phyloP scores from a whole-genome alignment of 805 yeast genomes.

The Suhomyces faveliae region DNA sequence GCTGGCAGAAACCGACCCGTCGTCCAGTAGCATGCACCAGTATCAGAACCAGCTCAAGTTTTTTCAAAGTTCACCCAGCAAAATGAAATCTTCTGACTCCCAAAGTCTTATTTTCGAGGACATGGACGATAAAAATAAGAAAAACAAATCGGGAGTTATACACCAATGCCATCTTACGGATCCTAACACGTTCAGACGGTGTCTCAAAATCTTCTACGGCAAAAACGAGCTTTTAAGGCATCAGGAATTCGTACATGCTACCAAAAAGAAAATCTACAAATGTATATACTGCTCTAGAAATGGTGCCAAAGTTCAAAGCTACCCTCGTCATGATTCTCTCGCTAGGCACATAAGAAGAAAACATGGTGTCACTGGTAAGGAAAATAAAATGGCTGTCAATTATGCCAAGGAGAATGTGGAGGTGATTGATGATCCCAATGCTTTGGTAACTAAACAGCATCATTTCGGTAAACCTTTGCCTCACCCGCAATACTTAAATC shows the following conservation, averaged over 20 bases:
- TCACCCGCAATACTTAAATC: conserved; percentile 29
- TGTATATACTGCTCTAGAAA: conserved; percentile 39
- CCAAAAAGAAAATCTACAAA: conserved; percentile 40
- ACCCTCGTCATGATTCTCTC: conserved; percentile 44
- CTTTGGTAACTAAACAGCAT: conserved; percentile 9
- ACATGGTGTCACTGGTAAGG: conserved; percentile 45
- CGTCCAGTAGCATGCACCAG: conserved; percentile 1
- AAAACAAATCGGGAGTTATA: conserved; percentile 26
- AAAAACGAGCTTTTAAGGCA: conserved; percentile 43
- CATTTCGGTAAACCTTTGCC: conserved; percentile 24
- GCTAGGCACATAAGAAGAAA: conserved; percentile 45
- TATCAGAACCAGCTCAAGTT: conserved; percentile 10
- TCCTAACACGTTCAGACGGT: conserved; percentile 30
- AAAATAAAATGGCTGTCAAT: conserved; percentile 43
- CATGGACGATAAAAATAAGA: conserved; percentile 14
- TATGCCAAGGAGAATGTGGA: conserved; percentile 44
- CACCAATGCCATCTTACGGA: conserved; percentile 43
- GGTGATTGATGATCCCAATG: conserved; percentile 30
- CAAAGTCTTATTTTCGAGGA: conserved; percentile 1
- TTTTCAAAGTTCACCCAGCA: conserved; percentile 9
- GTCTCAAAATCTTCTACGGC: conserved; percentile 43
- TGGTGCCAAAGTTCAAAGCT: conserved; percentile 38
- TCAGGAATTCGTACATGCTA: conserved; percentile 48
- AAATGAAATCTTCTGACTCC: not conserved
- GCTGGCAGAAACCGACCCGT: not conserved